phyloP scores from a whole-genome alignment of 2,329 filamentous ascomycete species.

The Rugonectria rugulosa region DNA sequence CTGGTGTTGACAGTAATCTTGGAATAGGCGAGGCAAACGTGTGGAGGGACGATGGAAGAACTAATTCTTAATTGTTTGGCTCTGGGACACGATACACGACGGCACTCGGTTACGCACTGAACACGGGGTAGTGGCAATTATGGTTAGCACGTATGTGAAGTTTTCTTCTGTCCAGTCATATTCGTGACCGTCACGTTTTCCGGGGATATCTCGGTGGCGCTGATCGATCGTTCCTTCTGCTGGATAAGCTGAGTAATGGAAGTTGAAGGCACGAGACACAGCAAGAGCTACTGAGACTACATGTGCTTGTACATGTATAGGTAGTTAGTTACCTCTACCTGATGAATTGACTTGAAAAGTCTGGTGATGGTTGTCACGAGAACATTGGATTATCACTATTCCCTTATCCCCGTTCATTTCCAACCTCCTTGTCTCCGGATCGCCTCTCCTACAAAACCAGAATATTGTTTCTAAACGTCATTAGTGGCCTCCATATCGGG shows the following conservation, averaged over 20 bases:
- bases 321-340: no score
- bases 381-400: not conserved
- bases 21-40: slow-evolving; percentile 51
- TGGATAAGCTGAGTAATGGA: not conserved
- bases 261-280: not conserved
- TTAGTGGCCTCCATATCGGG: slow-evolving; percentile 8
- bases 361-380: not conserved
- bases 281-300: slow-evolving; percentile 14
- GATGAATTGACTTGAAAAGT: not conserved
- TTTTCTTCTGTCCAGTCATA: not conserved
- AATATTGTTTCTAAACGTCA: slow-evolving; percentile 3
- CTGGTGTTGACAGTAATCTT: slow-evolving; percentile 45
- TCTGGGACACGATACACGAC: slow-evolving; percentile 16
- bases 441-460: not conserved
- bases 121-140: slow-evolving; percentile 10
- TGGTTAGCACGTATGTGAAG: slow-evolving; percentile 21
- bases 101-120: slow-evolving; percentile 20
- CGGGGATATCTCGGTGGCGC: not conserved
- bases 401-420: not conserved
- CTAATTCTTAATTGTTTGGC: slow-evolving; percentile 32
- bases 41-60: slow-evolving; percentile 42
- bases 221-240: not conserved
- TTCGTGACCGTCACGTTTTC: not conserved
- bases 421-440: not conserved
- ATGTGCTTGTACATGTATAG: no score